Conservation (phyloP, 805 yeast species). For the Nakazawaea sp. region DNA sequence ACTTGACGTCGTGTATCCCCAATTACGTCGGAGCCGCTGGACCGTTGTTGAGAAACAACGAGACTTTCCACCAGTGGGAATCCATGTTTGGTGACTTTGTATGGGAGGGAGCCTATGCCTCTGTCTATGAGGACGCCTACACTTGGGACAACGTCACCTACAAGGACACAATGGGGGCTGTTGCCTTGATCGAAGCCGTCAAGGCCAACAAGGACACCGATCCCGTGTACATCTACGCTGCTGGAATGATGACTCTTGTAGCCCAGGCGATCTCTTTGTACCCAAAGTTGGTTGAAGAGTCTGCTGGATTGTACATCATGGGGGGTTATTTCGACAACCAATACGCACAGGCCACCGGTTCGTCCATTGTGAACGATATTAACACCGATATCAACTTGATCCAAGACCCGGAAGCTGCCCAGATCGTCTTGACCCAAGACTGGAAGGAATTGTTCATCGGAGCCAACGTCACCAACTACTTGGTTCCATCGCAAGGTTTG, state of each 20-base stretch:
- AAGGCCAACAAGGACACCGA: conserved; percentile 27
- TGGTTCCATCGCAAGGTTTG: conserved; percentile 31
- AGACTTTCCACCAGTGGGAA: conserved; percentile 33
- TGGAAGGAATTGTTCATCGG: conserved; percentile 33
- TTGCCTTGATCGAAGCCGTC: conserved; percentile 33
- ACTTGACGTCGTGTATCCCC: conserved; percentile 26
- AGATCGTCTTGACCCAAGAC: conserved; percentile 31
- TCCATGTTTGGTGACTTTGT: conserved; percentile 29
- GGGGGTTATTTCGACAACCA: conserved; percentile 38
- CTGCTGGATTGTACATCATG: conserved; percentile 33
- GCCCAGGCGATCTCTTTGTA: conserved; percentile 36
- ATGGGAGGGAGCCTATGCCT: conserved; percentile 35
- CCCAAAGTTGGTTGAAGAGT: conserved; percentile 30
- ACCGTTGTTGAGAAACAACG: conserved; percentile 30
- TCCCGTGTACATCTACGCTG: conserved; percentile 30
- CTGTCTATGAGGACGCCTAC: conserved; percentile 25
- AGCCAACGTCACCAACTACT: conserved; percentile 33
- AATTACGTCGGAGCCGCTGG: conserved; percentile 26
- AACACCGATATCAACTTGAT: conserved; percentile 36
- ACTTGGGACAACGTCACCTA: conserved; percentile 25
- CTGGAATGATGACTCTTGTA: conserved; percentile 36
- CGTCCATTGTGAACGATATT: conserved; percentile 27
- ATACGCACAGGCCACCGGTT: conserved; percentile 26
- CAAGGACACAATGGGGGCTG: conserved; percentile 27
- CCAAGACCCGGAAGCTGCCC: conserved; percentile 40